phyloP scores from a whole-genome alignment of 352 stramenopile species.

The Globisporangium cylindrosporum region DNA sequence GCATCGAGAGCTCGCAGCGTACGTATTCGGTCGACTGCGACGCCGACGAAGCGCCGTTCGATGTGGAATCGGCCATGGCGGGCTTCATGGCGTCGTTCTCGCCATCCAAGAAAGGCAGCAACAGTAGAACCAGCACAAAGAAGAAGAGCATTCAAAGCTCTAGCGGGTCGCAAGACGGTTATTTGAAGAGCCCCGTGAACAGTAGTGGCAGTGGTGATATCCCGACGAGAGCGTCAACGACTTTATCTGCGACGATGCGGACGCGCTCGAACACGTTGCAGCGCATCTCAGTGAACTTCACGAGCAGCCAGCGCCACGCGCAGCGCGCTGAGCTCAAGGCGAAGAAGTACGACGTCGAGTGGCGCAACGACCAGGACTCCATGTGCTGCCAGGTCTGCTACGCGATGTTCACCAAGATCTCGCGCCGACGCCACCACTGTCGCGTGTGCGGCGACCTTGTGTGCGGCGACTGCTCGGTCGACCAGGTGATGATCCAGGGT shows the following conservation, averaged over 20 bases:
- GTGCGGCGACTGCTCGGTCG: slow-evolving; percentile 66
- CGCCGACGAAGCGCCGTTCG: slow-evolving; percentile 13
- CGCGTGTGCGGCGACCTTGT: slow-evolving; percentile 77
- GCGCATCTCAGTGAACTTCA: slow-evolving; percentile 21
- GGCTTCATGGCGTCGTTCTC: slow-evolving; percentile 30
- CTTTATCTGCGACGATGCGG: slow-evolving; percentile 21
- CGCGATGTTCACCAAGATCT: slow-evolving; percentile 69
- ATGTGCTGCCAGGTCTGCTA: slow-evolving; percentile 67
- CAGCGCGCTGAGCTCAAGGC: slow-evolving; percentile 25
- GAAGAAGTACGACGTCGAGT: slow-evolving; percentile 73
- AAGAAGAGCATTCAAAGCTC: neutral
- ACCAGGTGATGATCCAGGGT: slow-evolving; percentile 50
- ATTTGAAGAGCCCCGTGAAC: neutral
- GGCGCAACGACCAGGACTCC: slow-evolving; percentile 56
- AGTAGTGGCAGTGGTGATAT: neutral
- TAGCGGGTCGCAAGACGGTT: neutral
- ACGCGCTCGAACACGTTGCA: slow-evolving; percentile 31
- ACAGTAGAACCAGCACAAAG: neutral
- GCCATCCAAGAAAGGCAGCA: slow-evolving; percentile 2
- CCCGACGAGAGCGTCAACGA: slow-evolving; percentile 4
- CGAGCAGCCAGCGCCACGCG: slow-evolving; percentile 13
- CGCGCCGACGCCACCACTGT: slow-evolving; percentile 74
- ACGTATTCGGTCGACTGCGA: slow-evolving; percentile 15
- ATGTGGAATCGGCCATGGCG: slow-evolving; percentile 24
- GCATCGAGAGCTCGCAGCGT: slow-evolving; percentile 9